Evolutionary conservation across 2,329 filamentous ascomycete species (phyloP).

Genomic region (Cladosporium colombiae): DNA sequence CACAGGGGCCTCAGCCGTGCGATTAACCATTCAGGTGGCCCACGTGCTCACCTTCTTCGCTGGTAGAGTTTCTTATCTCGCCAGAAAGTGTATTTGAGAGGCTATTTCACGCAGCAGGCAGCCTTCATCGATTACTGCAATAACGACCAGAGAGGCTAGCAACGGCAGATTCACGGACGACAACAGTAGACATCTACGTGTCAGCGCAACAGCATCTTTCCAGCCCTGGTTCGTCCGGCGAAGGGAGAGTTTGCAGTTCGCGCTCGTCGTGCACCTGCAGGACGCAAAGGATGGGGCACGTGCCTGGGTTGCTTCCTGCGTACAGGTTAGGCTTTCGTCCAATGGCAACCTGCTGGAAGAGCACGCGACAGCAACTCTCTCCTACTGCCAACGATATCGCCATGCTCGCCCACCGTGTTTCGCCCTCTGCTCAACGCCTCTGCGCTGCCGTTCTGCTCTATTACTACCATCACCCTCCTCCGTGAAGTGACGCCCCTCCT

Average conservation of each 20-base stretch:
- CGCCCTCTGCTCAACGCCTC: background rate
- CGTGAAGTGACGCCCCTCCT: constrained; percentile 10
- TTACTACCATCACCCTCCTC: background rate
- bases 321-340: constrained; percentile 10
- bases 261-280: background rate
- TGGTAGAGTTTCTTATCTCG: background rate
- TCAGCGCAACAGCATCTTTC: background rate
- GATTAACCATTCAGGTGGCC: constrained; percentile 6
- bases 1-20: background rate
- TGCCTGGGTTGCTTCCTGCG: constrained; percentile 13
- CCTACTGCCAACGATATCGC: background rate
- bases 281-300: constrained; percentile 16
- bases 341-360: constrained; percentile 13
- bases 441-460: constrained; percentile 5
- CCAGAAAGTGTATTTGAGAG: background rate
- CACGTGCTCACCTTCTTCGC: constrained; percentile 11
- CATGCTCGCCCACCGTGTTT: constrained; percentile 13
- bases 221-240: background rate
- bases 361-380: constrained; percentile 15
- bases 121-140: background rate
- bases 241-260: background rate
- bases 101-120: background rate
- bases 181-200: background rate
- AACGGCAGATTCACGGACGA: background rate
- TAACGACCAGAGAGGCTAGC: background rate